A percentile compares a stretch with the other conserved stretches of the same genome.
These are phyloP conservation scores for Exophiala calicioides DNA, from an alignment of 2,329 filamentous ascomycete species.

Conservation along the genomic window DNA sequence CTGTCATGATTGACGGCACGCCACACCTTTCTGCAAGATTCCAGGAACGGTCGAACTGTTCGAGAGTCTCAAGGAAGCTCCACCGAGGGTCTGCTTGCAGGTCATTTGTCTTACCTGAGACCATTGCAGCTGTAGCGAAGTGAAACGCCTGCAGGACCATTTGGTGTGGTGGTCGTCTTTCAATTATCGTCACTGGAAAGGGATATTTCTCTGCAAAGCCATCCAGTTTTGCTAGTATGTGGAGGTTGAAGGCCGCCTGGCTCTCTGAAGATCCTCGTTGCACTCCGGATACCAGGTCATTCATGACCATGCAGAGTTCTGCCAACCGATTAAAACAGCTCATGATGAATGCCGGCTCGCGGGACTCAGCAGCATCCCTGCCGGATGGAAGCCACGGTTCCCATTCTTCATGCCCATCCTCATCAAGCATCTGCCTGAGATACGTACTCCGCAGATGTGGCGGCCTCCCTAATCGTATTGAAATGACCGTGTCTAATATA, in stretches of 20 bases:
- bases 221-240: background rate
- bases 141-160: slow-evolving; percentile 21
- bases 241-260: background rate
- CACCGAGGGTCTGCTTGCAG: background rate
- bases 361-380: slow-evolving; percentile 37
- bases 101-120: background rate
- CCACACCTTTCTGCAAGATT: slow-evolving; percentile 12
- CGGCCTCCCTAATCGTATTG: slow-evolving; percentile 47
- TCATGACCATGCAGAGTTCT: slow-evolving; percentile 34
- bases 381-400: slow-evolving; percentile 63
- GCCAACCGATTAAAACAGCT: slow-evolving; percentile 58
- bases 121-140: slow-evolving; percentile 8
- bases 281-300: slow-evolving; percentile 3
- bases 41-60: slow-evolving; percentile 17
- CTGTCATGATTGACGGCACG: slow-evolving; percentile 16
- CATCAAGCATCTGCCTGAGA: slow-evolving; percentile 49
- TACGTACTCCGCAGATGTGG: slow-evolving; percentile 47
- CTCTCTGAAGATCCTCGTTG: background rate
- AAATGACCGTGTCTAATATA: slow-evolving; percentile 55
- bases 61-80: slow-evolving; percentile 13
- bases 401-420: slow-evolving; percentile 73
- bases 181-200: slow-evolving; percentile 11
- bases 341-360: slow-evolving; percentile 47
- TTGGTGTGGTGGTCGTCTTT: slow-evolving; percentile 22
- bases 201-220: slow-evolving; percentile 13